A percentile compares a stretch with the other conserved stretches of the same genome.
Conservation (phyloP, 371 early-diverging fungal genomes). For the Mucor ambiguus region DNA sequence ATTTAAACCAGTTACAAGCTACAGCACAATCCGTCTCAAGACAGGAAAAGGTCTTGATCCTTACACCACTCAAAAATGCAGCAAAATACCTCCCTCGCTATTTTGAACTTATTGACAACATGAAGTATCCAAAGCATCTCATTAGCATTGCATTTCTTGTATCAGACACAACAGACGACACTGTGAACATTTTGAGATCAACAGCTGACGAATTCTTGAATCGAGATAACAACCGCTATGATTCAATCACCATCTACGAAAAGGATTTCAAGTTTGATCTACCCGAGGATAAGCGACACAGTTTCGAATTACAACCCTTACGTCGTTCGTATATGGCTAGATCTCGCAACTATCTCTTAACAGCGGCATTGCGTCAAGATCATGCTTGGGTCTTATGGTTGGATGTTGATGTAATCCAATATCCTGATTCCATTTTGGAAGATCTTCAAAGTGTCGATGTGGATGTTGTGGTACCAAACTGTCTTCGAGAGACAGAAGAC, state of each 20-base stretch:
- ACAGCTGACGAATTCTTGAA: constrained; percentile 34
- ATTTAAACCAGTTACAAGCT: constrained; percentile 33
- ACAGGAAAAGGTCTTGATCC: constrained; percentile 53
- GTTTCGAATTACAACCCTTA: constrained; percentile 49
- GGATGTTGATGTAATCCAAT: constrained; percentile 66
- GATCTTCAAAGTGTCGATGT: constrained; percentile 62
- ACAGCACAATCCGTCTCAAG: constrained; percentile 13
- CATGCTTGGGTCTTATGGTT: constrained; percentile 74
- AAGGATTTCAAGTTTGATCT: constrained; percentile 53
- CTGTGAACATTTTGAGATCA: constrained; percentile 41
- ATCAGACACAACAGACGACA: constrained; percentile 54
- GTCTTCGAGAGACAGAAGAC: constrained; percentile 45
- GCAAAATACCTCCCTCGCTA: constrained; percentile 55
- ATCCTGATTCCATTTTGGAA: constrained; percentile 54
- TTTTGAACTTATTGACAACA: constrained; percentile 50
- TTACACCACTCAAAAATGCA: constrained; percentile 67
- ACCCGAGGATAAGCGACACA: constrained; percentile 56
- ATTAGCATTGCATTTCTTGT: constrained; percentile 65
- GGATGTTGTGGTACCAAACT: constrained; percentile 71
- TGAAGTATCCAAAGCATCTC: constrained; percentile 58
- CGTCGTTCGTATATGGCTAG: constrained; percentile 61
- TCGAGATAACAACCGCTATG: constrained; percentile 39
- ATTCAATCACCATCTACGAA: constrained; percentile 53
- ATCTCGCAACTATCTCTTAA: constrained; percentile 60
- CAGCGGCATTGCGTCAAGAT: constrained; percentile 51